Percentiles rank a stretch among this genome's conserved stretches.
Conservation (phyloP, 2,329 filamentous ascomycete genomes). For the Diaporthe eres region DNA sequence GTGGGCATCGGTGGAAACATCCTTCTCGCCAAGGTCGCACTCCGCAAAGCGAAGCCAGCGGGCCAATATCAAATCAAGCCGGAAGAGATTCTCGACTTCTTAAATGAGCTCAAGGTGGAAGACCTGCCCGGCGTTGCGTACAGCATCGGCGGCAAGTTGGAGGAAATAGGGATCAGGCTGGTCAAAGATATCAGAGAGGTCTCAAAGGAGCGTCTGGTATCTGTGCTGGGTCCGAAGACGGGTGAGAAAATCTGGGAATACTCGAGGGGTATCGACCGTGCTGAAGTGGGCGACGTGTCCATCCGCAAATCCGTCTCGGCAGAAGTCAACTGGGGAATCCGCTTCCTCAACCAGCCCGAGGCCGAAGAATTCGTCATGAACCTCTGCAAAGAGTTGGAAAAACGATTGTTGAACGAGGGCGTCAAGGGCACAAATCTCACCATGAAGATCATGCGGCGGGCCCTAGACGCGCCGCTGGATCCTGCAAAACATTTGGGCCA, state of each 20-base stretch:
- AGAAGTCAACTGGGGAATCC: conserved; percentile 98
- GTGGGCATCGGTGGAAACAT: conserved; percentile 95
- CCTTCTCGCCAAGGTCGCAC: conserved; percentile 88
- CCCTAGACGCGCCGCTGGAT: conserved; percentile 88
- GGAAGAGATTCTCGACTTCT: conserved; percentile 81
- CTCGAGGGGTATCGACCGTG: conserved; percentile 86
- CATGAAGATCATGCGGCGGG: conserved; percentile 93
- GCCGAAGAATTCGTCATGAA: conserved; percentile 92
- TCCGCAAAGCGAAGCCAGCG: conserved; percentile 93
- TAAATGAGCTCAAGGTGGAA: conserved; percentile 83
- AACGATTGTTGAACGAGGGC: conserved; percentile 83
- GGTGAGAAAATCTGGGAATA: conserved; percentile 93
- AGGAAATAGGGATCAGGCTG: conserved; percentile 85
- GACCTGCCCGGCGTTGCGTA: conserved; percentile 93
- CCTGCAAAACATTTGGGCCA: conserved; percentile 95
- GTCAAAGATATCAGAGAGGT: conserved; percentile 87
- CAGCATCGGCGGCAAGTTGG: conserved; percentile 88
- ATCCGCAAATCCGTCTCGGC: conserved; percentile 95
- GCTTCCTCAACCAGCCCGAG: conserved; percentile 92
- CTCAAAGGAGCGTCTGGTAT: conserved; percentile 81
- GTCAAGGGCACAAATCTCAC: conserved; percentile 92
- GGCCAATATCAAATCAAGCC: conserved; percentile 92
- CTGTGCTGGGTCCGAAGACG: conserved; percentile 88
- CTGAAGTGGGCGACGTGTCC: conserved; percentile 88
- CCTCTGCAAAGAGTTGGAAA: conserved; percentile 87